phyloP scores from a whole-genome alignment of 352 stramenopile genomes.

The Pythium volutum region DNA sequence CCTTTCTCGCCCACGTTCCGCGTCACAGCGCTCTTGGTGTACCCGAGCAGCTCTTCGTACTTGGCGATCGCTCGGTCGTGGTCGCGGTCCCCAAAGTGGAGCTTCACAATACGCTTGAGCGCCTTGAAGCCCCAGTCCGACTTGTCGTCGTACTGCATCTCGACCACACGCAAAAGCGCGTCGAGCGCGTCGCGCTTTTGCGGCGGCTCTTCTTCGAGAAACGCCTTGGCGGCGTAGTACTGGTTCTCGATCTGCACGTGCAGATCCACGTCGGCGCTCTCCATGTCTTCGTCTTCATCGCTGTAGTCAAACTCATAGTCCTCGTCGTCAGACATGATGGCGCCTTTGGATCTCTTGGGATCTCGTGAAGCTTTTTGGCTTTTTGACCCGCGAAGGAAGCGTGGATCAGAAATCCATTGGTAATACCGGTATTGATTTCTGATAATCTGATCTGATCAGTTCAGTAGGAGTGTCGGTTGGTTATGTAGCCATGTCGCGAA shows the following conservation, averaged over 20 bases:
- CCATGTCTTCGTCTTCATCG: slow-evolving; percentile 89
- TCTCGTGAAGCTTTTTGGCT: no score
- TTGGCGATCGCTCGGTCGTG: slow-evolving; percentile 69
- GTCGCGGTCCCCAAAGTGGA: slow-evolving; percentile 78
- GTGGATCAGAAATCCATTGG: no score
- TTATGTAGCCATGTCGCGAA: no score
- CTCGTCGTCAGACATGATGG: slow-evolving; percentile 68
- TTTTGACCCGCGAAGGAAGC: no score
- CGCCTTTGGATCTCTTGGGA: no score
- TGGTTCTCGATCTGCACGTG: slow-evolving; percentile 92
- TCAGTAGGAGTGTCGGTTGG: no score
- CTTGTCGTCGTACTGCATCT: slow-evolving; percentile 43
- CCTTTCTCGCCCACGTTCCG: slow-evolving; percentile 94
- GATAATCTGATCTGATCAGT: no score
- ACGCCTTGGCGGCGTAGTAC: slow-evolving; percentile 91
- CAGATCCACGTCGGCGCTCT: slow-evolving; percentile 68
- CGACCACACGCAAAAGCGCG: slow-evolving; percentile 52
- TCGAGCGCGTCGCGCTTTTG: slow-evolving; percentile 37
- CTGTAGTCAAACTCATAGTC: slow-evolving; percentile 93
- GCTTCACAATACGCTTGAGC: slow-evolving; percentile 94
- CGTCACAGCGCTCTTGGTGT: slow-evolving; percentile 86
- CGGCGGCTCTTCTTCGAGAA: slow-evolving; percentile 56
- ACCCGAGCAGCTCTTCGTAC: slow-evolving; percentile 90
- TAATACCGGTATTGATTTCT: no score
- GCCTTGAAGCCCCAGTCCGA: slow-evolving; percentile 93